Conservation (phyloP, 2,329 filamentous ascomycete species). For the Apiospora marii region DNA sequence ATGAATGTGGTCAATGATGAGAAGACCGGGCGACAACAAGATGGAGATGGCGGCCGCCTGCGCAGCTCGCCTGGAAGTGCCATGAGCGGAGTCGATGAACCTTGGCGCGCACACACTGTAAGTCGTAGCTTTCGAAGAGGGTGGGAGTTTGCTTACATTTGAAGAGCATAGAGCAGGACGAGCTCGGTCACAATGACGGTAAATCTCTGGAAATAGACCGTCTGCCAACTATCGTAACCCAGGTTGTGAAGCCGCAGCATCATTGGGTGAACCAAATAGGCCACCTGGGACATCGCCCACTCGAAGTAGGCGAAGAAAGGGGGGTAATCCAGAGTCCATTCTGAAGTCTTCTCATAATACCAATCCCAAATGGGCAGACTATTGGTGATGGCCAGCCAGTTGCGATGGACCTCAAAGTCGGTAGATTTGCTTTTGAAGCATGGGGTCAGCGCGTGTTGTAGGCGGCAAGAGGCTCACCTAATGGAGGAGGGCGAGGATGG, state of each 20-base stretch:
- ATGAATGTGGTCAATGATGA: constrained; percentile 96
- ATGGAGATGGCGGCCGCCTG: constrained; percentile 90
- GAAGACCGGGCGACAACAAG: constrained; percentile 86
- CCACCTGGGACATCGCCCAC: constrained; percentile 86
- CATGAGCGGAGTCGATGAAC: constrained; percentile 76
- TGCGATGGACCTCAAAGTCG: constrained; percentile 98
- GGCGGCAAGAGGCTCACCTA: background rate
- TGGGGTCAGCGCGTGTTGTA: constrained; percentile 15
- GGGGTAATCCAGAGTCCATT: constrained; percentile 99
- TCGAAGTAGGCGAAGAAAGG: constrained; percentile 99
- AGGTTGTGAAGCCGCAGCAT: constrained; percentile 87
- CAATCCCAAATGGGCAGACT: constrained; percentile 86
- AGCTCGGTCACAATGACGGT: constrained; percentile 89
- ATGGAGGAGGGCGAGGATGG: constrained; percentile 24
- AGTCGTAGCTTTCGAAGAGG: constrained; percentile 27
- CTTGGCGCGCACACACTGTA: constrained; percentile 49
- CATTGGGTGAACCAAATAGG: constrained; percentile 76
- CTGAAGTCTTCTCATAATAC: constrained; percentile 97
- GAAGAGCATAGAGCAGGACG: constrained; percentile 82
- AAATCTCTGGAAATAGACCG: constrained; percentile 89
- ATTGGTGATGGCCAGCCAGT: constrained; percentile 97
- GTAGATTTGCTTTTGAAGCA: constrained; percentile 81
- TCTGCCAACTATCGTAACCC: constrained; percentile 90
- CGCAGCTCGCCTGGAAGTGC: constrained; percentile 73
- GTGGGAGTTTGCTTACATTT: constrained; percentile 61